phyloP scores from a whole-genome alignment of 2,329 filamentous ascomycete genomes.

The Mycocentrospora acerina region DNA sequence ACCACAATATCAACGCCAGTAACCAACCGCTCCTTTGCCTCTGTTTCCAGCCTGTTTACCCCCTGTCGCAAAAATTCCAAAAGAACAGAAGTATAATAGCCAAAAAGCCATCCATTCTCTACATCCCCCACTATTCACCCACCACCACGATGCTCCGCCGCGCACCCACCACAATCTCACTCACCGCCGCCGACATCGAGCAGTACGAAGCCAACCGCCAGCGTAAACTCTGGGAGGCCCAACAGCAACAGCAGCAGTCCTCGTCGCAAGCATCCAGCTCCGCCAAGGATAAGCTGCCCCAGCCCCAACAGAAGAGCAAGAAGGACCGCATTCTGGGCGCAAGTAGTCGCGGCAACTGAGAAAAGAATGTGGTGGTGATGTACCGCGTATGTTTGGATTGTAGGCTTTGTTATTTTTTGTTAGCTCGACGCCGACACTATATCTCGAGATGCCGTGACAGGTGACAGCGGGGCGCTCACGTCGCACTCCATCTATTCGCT shows the following conservation, averaged over 20 bases:
- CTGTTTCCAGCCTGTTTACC: neutral
- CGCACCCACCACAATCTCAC: conserved; percentile 65
- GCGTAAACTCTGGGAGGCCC: conserved; percentile 33
- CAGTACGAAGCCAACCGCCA: conserved; percentile 66
- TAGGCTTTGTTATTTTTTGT: too few relatives aligned
- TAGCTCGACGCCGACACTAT: too few relatives aligned
- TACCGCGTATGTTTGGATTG: too few relatives aligned
- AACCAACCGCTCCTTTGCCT: too few relatives aligned
- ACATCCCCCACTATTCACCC: conserved; percentile 1
- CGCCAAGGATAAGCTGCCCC: conserved; percentile 16
- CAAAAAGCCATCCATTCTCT: neutral
- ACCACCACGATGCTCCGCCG: conserved; percentile 61
- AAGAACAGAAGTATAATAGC: too few relatives aligned
- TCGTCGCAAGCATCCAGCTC: conserved; percentile 18
- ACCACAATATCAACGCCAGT: too few relatives aligned
- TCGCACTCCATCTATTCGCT: too few relatives aligned
- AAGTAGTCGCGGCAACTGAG: conserved; percentile 12
- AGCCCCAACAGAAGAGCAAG: conserved; percentile 23
- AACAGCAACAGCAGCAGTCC: conserved; percentile 21
- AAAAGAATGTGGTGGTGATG: too few relatives aligned
- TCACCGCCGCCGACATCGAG: conserved; percentile 70
- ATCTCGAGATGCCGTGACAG: too few relatives aligned
- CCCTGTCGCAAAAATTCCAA: too few relatives aligned
- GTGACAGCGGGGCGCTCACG: too few relatives aligned
- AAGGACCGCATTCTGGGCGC: conserved; percentile 38